These are phyloP conservation scores for Fonsecaea pedrosoi DNA, from an alignment of 2,329 filamentous ascomycete genomes.

Conservation along the genomic window DNA sequence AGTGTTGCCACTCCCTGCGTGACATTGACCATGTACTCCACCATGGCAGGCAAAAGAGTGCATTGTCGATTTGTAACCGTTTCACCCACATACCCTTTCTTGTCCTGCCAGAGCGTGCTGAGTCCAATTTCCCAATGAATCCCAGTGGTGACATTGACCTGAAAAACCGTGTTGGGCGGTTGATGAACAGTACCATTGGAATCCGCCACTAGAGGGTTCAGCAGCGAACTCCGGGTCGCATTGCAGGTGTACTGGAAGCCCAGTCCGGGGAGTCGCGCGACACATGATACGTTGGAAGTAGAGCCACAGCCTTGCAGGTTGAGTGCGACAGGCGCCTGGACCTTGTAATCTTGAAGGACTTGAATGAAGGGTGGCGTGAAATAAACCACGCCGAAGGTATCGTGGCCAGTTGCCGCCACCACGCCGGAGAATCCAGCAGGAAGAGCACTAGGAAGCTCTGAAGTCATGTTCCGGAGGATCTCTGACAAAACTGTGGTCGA, in stretches of 20 bases:
- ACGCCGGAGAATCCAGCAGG: slow-evolving; percentile 22
- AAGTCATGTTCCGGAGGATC: slow-evolving; percentile 16
- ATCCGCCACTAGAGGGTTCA: neutral
- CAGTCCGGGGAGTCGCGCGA: slow-evolving; percentile 14
- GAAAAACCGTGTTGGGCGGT: slow-evolving; percentile 12
- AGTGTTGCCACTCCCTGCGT: slow-evolving; percentile 15
- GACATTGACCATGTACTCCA: slow-evolving; percentile 24
- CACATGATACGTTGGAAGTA: slow-evolving; percentile 20
- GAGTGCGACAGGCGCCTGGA: slow-evolving; percentile 14
- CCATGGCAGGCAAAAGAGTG: slow-evolving; percentile 14
- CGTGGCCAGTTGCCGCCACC: slow-evolving; percentile 4
- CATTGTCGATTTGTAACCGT: slow-evolving; percentile 17
- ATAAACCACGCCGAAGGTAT: slow-evolving; percentile 11
- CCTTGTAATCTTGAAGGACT: slow-evolving; percentile 19
- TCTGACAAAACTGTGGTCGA: slow-evolving; percentile 10
- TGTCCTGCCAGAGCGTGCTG: slow-evolving; percentile 18
- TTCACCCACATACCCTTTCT: neutral
- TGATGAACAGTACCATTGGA: slow-evolving; percentile 7
- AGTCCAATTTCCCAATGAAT: neutral
- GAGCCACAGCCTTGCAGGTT: slow-evolving; percentile 19
- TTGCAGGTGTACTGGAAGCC: slow-evolving; percentile 21
- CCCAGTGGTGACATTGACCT: slow-evolving; percentile 3
- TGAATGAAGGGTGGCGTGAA: slow-evolving; percentile 14
- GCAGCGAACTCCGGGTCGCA: slow-evolving; percentile 17
- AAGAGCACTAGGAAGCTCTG: slow-evolving; percentile 10